Evolutionary conservation across 129 eudicot species (phyloP), one percentile per base, ranked within the genome.

Genomic region (Flaveria sonorensis): DNA sequence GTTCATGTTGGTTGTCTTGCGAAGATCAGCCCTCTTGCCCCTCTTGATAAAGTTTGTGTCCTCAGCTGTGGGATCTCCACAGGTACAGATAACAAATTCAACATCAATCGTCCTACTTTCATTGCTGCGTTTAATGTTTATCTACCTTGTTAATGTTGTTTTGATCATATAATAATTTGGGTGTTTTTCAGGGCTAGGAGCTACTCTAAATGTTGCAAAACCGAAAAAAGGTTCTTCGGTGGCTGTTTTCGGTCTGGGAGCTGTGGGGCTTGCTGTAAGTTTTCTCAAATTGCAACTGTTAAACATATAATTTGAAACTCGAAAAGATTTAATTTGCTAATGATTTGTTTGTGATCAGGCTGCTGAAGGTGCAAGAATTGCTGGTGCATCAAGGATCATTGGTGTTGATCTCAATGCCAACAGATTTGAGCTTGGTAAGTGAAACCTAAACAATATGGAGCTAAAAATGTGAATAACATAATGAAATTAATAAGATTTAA

Each of bases 11-110:
- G 98, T 0, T 89, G 92, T 78, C 75, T 92, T 59, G 96, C 92
- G 16, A 92, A 92, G 71, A 89, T 92, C 77, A 86, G 89, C 60
- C 98, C 96, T 18, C 75, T 19, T 16, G 97, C 97, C 3, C 97
- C 97, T 19, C 86, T 92, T 18, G 96, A 92, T 59, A 89, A 92
- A 89, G 97, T 92, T 52, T 92, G 97, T 76, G 43, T 92, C 57
- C 87, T 92, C 18, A 92, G 97, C 63, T 92, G 98, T 47, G 98
- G 98, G 61, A 83, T 92, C 63, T 88, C 98, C 43, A 92, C 98
- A 73, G 97, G 97, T 92, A 81, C 65, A 36, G 28, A 0, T 45
- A 89, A 81, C 65, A 32, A 42, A 43, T 43, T 43, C 11, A 6
- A 43, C 10, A n/a, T n/a, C n/a, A n/a, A n/a, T 45, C 2, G 48